Evolutionary conservation across 108 stramenopile genomes (phyloP), one percentile per base, ranked within the genome.

Genomic region (Skeletonema costatum): DNA sequence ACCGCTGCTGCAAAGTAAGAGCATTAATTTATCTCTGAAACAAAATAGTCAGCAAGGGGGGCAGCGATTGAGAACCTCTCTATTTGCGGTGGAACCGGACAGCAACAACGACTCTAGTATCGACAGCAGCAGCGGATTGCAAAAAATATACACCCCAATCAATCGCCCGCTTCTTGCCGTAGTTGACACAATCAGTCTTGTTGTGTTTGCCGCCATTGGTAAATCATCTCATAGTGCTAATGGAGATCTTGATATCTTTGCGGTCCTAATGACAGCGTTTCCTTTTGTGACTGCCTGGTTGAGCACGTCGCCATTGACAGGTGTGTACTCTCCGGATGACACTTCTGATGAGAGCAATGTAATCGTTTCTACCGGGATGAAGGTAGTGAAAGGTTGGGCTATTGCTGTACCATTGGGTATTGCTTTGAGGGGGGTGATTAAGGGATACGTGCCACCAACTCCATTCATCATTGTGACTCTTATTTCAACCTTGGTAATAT

Each of bases 401-500:
- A 61, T 91, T 8, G 87, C 90, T 14, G 50, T 89, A 68, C 90
- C 90, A 25, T 44, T 89, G 39, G 90, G 88, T 16, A 82, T 85
- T 75, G 83, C 64, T 2, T 60, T 89, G 35, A 60, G 90, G 53
- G 90, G 87, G 5, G 33, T 86, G 10, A 75, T 86, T 51, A 89
- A 89, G 75, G 90, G 90, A 44, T 91, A 91, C 60, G 83, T 86
- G 5, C 88, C 90, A 10, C 90, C 90, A 30, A 36, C 79, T 17
- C 78, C 87, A 2, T 89, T 91, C 71, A 80, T 88, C 5, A 64
- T 91, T 53, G 90, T 91, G 39, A 89, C 90, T 21, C 41, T 91
- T 74, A 84, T 91, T 71, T 76, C 87, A 7, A 91, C 90, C 5
- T 78, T 89, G 8, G 80, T 87, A 6, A 83, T 91, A 59, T 66